Percentiles rank a stretch among this genome's conserved stretches.
These are phyloP conservation scores for Russula lepida DNA, from an alignment of 768 basidiomycete species.

Conservation along the genomic window DNA sequence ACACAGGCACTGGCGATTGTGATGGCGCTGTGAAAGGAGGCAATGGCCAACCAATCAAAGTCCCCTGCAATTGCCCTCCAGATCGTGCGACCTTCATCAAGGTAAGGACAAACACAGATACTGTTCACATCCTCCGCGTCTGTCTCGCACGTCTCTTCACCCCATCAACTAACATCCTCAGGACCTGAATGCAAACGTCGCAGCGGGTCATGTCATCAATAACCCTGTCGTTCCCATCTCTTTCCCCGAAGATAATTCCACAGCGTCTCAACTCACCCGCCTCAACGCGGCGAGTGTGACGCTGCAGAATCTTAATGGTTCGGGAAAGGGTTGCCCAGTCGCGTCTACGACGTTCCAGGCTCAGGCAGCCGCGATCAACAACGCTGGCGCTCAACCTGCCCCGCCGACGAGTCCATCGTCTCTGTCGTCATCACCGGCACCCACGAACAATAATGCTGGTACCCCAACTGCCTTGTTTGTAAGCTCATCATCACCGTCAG, in stretches of 20 bases:
- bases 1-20: conserved; percentile 55
- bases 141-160: not conserved
- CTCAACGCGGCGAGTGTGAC: conserved; percentile 54
- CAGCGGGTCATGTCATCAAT: conserved; percentile 7
- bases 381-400: not conserved
- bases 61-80: conserved; percentile 62
- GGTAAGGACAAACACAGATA: conserved; percentile 26
- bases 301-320: conserved; percentile 61
- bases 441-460: not conserved
- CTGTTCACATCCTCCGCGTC: not conserved
- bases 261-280: conserved; percentile 33
- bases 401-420: not conserved
- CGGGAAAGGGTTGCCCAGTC: conserved; percentile 59
- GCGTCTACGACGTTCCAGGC: conserved; percentile 52
- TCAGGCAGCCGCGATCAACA: conserved; percentile 21
- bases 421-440: not conserved
- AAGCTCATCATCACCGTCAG: not conserved
- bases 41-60: conserved; percentile 46
- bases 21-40: conserved; percentile 53
- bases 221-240: conserved; percentile 24
- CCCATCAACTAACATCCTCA: conserved; percentile 13
- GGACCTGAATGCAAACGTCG: conserved; percentile 15
- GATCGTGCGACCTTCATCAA: conserved; percentile 42
- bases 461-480: not conserved
- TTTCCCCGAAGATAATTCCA: conserved; percentile 39